These are phyloP conservation scores for Penicillium argentinense DNA, from an alignment of 495 filamentous ascomycete genomes.

Conservation along the genomic window DNA sequence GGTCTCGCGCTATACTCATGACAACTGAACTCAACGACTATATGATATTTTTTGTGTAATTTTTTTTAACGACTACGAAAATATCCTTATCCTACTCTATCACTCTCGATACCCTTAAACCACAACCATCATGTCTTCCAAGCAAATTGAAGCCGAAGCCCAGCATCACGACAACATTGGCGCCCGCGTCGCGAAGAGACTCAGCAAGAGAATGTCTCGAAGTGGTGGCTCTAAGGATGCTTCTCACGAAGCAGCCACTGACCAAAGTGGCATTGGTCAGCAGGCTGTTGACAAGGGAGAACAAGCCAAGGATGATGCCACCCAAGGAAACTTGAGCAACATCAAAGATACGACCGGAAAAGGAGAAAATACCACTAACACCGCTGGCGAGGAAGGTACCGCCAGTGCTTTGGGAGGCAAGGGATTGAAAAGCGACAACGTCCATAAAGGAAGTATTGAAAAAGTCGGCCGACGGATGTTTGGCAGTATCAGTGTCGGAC, in stretches of 20 bases:
- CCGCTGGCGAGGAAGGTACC: slow-evolving; percentile 2
- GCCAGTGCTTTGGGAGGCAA: slow-evolving; percentile 2
- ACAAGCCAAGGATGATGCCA: slow-evolving; percentile 10
- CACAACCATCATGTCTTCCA: slow-evolving; percentile 23
- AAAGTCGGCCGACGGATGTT: slow-evolving; percentile 8
- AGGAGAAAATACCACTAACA: slow-evolving; percentile 10
- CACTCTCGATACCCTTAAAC: background rate
- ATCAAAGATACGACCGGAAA: slow-evolving; percentile 11
- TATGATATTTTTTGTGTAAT: slow-evolving; percentile 12
- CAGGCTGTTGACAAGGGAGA: slow-evolving; percentile 11
- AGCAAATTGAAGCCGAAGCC: slow-evolving; percentile 11
- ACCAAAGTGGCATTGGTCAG: slow-evolving; percentile 11
- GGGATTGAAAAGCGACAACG: slow-evolving; percentile 6
- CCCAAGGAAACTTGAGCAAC: slow-evolving; percentile 12
- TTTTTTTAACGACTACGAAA: slow-evolving; percentile 7
- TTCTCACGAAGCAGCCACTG: slow-evolving; percentile 5
- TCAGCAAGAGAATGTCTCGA: slow-evolving; percentile 21
- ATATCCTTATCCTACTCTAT: background rate
- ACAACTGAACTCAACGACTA: slow-evolving; percentile 21
- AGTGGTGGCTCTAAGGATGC: slow-evolving; percentile 11
- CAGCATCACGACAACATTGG: slow-evolving; percentile 20
- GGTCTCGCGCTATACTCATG: slow-evolving; percentile 1
- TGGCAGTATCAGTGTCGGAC: slow-evolving; percentile 5
- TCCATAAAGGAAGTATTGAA: slow-evolving; percentile 9
- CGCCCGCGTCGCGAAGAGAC: slow-evolving; percentile 14